A percentile compares a stretch with the other conserved stretches of the same genome.
Evolutionary conservation across 106 monocot species (phyloP).

Genomic region (Phalaenopsis aphrodite): DNA sequence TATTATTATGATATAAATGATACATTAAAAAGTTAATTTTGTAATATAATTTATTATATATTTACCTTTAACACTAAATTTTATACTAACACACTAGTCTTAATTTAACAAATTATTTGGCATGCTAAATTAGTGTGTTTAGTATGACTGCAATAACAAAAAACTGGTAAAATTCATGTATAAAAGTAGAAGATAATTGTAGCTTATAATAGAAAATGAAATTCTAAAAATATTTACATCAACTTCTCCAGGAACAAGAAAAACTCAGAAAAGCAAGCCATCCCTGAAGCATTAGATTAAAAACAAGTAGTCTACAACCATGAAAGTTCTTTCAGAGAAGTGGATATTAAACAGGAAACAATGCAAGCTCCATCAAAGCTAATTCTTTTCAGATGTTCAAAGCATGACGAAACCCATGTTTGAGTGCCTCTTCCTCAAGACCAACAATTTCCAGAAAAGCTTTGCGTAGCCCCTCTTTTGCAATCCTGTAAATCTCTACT

Average conservation of each 20-base stretch:
- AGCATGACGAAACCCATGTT: conserved; percentile 1
- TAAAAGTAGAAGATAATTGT: too few species aligned
- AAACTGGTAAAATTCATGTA: too few species aligned
- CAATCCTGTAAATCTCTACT: conserved; percentile 32
- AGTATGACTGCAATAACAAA: too few species aligned
- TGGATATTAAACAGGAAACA: not conserved
- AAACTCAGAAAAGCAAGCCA: not conserved
- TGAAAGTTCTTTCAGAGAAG: not conserved
- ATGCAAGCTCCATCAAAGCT: not conserved
- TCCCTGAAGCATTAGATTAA: not conserved
- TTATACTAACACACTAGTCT: too few species aligned
- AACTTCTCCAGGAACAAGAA: not conserved
- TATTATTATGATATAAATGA: too few species aligned
- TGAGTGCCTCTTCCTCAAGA: conserved; percentile 20
- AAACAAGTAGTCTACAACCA: not conserved
- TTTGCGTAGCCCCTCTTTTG: conserved; percentile 55
- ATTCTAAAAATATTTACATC: not conserved
- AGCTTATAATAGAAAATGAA: not conserved
- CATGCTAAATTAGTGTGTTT: too few species aligned
- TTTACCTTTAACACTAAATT: too few species aligned
- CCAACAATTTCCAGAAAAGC: conserved; percentile 53
- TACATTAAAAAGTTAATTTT: too few species aligned
- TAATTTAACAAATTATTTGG: too few species aligned
- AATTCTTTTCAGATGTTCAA: not conserved
- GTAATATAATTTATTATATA: too few species aligned